Percentiles rank a stretch among this genome's conserved stretches.
phyloP scores from a whole-genome alignment of 257 asterid species.

The Nicotiana benthamiana region DNA sequence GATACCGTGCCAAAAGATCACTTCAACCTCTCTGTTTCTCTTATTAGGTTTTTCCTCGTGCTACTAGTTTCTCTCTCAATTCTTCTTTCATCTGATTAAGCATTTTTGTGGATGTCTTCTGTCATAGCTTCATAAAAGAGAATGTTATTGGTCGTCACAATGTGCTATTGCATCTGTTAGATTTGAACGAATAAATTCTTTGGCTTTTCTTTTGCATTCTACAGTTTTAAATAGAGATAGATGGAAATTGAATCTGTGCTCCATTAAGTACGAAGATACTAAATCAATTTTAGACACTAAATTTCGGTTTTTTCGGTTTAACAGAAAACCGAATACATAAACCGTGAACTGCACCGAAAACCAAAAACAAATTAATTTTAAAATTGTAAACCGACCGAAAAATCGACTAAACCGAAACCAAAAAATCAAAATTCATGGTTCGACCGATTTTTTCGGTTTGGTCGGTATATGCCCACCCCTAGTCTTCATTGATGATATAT shows the following conservation, averaged over 20 bases:
- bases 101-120: not conserved
- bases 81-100: not conserved
- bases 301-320: too few relatives aligned
- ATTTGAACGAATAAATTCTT: not conserved
- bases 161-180: not conserved
- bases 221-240: not conserved
- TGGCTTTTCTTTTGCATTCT: not conserved
- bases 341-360: too few relatives aligned
- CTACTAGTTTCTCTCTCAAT: not conserved
- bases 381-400: too few relatives aligned
- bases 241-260: not conserved
- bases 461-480: too few relatives aligned
- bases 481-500: too few relatives aligned
- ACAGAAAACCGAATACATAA: too few relatives aligned
- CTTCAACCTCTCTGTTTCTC: not conserved
- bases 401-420: too few relatives aligned
- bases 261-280: not conserved
- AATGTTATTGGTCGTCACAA: not conserved
- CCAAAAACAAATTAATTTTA: too few relatives aligned
- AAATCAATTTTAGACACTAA: not conserved
- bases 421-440: too few relatives aligned
- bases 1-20: not conserved
- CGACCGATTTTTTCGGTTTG: too few relatives aligned
- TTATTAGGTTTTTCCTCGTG: not conserved
- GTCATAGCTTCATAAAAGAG: not conserved